These are phyloP conservation scores for Umbelopsis sp. DNA, from an alignment of 371 early-diverging fungal species.

Conservation along the genomic window DNA sequence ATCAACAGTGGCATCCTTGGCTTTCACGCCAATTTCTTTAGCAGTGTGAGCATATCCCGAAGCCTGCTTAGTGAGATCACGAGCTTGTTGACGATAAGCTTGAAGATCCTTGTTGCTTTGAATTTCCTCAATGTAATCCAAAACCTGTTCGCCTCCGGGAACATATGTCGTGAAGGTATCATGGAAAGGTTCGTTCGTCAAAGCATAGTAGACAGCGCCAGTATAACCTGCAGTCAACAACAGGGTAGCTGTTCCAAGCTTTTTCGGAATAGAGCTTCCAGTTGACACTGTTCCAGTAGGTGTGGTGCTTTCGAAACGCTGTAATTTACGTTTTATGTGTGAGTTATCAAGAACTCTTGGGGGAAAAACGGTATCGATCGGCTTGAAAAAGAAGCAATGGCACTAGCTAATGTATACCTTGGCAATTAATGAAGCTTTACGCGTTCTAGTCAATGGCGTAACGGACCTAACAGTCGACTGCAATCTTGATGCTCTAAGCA, in stretches of 20 bases:
- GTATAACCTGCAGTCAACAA: constrained; percentile 28
- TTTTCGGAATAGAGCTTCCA: constrained; percentile 21
- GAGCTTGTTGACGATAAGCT: constrained; percentile 22
- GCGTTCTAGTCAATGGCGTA: constrained; percentile 11
- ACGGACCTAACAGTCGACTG: constrained; percentile 11
- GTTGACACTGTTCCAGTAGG: constrained; percentile 19
- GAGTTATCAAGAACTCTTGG: too few species aligned
- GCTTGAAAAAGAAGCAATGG: not conserved
- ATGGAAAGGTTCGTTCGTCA: constrained; percentile 29
- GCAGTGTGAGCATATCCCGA: constrained; percentile 28
- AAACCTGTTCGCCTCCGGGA: constrained; percentile 30
- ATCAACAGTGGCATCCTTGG: constrained; percentile 28
- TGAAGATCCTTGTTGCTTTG: constrained; percentile 27
- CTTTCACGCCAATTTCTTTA: constrained; percentile 23
- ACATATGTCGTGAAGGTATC: constrained; percentile 33
- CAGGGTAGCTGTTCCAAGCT: constrained; percentile 25
- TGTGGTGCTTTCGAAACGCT: constrained; percentile 28
- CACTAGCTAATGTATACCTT: not conserved
- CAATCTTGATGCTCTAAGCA: constrained; percentile 16
- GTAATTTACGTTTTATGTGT: too few species aligned
- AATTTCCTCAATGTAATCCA: constrained; percentile 27
- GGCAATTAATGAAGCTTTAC: not conserved
- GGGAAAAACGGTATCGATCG: not conserved
- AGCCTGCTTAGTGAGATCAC: constrained; percentile 23
- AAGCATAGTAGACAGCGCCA: constrained; percentile 34